phyloP scores from a whole-genome alignment of 164 flowering plant genomes.

The Kingdonia uniflora region DNA sequence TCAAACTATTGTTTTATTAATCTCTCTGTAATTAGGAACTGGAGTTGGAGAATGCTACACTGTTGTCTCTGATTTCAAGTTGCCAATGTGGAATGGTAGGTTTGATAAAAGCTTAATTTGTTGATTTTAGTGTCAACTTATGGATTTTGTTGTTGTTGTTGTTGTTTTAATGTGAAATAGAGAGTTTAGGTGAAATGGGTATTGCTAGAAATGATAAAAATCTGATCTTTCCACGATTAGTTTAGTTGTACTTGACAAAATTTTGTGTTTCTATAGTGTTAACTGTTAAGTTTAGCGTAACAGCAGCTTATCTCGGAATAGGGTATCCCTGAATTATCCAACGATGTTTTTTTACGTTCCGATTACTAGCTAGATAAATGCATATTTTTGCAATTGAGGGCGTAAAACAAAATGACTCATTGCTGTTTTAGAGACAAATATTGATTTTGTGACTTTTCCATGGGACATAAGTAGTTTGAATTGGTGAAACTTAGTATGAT shows the following conservation, averaged over 20 bases:
- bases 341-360: neutral
- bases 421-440: neutral
- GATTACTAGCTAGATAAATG: neutral
- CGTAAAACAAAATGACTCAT: too few relatives aligned
- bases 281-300: too few relatives aligned
- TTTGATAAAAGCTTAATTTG: neutral
- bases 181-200: too few relatives aligned
- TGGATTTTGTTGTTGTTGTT: neutral
- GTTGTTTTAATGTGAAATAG: neutral
- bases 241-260: too few relatives aligned
- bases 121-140: neutral
- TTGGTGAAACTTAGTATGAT: neutral
- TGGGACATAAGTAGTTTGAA: neutral
- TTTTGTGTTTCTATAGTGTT: too few relatives aligned
- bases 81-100: constrained; percentile 51
- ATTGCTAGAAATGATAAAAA: too few relatives aligned
- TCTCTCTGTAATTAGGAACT: constrained; percentile 32
- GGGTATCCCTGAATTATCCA: too few relatives aligned
- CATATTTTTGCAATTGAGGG: too few relatives aligned
- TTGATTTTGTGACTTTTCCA: neutral
- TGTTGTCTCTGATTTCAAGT: constrained; percentile 31
- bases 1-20: neutral
- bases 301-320: too few relatives aligned
- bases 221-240: too few relatives aligned
- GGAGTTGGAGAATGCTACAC: constrained; percentile 45